These are phyloP conservation scores for Talaromyces sp. DNA, from an alignment of 2,329 filamentous ascomycete species.

Conservation along the genomic window DNA sequence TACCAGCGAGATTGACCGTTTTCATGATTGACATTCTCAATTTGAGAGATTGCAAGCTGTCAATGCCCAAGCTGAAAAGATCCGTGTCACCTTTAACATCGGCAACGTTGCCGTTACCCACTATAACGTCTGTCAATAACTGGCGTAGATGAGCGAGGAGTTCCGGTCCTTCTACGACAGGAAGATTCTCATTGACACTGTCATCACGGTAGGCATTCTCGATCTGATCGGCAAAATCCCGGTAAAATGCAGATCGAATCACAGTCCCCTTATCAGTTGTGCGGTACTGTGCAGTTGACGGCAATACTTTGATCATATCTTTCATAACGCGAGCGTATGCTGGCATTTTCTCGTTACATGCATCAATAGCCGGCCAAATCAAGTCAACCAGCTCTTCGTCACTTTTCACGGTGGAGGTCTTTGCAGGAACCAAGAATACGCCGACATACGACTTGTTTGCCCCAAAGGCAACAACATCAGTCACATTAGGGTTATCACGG, in stretches of 20 bases:
- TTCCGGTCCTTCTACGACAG: neutral
- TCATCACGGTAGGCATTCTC: slow-evolving; percentile 42
- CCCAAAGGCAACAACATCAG: slow-evolving; percentile 20
- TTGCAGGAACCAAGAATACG: neutral
- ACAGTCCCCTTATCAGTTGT: slow-evolving; percentile 59
- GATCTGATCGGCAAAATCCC: slow-evolving; percentile 51
- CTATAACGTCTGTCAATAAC: neutral
- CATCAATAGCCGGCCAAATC: slow-evolving; percentile 40
- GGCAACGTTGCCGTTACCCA: slow-evolving; percentile 26
- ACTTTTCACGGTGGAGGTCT: neutral
- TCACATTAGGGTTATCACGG: slow-evolving; percentile 16
- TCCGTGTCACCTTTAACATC: slow-evolving; percentile 48
- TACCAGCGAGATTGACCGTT: slow-evolving; percentile 16
- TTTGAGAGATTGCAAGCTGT: slow-evolving; percentile 59
- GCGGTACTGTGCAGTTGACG: slow-evolving; percentile 47
- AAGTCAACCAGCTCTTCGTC: neutral
- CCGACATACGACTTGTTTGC: slow-evolving; percentile 16
- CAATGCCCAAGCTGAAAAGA: slow-evolving; percentile 59
- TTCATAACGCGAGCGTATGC: slow-evolving; percentile 55
- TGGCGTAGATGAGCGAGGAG: neutral
- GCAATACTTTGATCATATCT: slow-evolving; percentile 54
- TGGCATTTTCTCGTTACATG: slow-evolving; percentile 52
- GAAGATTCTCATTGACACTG: slow-evolving; percentile 22
- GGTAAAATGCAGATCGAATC: slow-evolving; percentile 54
- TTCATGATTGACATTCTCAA: slow-evolving; percentile 55